Conservation (phyloP, 495 filamentous ascomycete genomes). For the Podospora anserina region DNA sequence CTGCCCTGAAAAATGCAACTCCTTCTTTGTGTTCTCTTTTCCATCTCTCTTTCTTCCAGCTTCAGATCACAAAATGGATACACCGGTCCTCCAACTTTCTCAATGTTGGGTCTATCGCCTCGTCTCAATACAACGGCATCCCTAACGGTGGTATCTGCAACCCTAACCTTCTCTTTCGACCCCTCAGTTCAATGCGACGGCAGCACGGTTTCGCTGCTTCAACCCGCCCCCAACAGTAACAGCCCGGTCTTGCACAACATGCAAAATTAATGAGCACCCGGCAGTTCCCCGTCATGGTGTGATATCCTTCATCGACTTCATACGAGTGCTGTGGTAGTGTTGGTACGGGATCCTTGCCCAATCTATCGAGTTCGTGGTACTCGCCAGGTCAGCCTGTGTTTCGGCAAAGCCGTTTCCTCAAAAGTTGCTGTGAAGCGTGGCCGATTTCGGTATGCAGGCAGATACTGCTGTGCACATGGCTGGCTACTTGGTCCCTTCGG, state of each 20-base stretch:
- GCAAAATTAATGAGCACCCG: background rate
- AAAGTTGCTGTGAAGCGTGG: background rate
- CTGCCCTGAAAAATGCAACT: background rate
- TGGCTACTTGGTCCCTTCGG: background rate
- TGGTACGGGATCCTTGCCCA: background rate
- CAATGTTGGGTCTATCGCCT: background rate
- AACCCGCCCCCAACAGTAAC: background rate
- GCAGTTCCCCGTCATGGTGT: background rate
- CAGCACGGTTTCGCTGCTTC: background rate
- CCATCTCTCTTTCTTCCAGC: background rate
- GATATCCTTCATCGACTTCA: background rate
- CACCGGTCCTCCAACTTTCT: background rate
- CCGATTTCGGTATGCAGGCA: background rate
- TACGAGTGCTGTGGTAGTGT: background rate
- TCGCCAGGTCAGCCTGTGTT: background rate
- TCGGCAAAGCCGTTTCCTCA: background rate
- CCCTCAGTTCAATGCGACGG: background rate
- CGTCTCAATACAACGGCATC: background rate
- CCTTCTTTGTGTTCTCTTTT: background rate
- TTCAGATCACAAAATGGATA: background rate
- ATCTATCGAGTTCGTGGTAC: background rate
- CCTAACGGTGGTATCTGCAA: background rate
- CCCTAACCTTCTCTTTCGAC: background rate
- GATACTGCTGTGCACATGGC: background rate
- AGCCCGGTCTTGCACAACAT: background rate